These are phyloP conservation scores for Termitomyces sp. DNA, from an alignment of 768 basidiomycete genomes.

Conservation along the genomic window DNA sequence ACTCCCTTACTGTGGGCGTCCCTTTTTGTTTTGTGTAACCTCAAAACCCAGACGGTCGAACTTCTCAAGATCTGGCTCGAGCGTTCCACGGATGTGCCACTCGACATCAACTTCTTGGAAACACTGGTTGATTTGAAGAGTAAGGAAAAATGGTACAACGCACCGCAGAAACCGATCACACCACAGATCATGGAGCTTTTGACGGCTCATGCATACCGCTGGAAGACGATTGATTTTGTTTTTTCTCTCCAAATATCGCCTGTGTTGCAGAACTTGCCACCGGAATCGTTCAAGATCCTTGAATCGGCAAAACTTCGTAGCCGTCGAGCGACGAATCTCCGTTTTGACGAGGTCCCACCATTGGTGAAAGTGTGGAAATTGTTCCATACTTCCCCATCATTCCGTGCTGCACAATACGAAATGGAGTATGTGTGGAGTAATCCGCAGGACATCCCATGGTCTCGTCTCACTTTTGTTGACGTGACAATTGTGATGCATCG, in stretches of 20 bases:
- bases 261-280: background rate
- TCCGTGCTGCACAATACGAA: background rate
- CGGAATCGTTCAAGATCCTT: slow-evolving; percentile 1
- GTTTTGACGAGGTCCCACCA: background rate
- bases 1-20: slow-evolving; percentile 2
- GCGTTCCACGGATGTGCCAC: background rate
- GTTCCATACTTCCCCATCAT: slow-evolving; percentile 2
- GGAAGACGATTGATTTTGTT: slow-evolving; percentile 5
- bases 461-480: slow-evolving; percentile 1
- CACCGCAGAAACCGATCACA: slow-evolving; percentile 1
- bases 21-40: background rate
- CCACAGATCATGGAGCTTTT: slow-evolving; percentile 5
- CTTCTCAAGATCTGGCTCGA: slow-evolving; percentile 1
- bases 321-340: background rate
- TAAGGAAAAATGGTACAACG: background rate
- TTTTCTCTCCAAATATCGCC: slow-evolving; percentile 2
- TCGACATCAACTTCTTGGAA: background rate
- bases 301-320: background rate
- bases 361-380: slow-evolving; percentile 1
- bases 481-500: background rate
- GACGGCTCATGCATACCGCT: slow-evolving; percentile 3
- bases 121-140: background rate
- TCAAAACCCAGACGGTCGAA: background rate
- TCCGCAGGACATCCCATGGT: slow-evolving; percentile 1
- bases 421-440: background rate